phyloP scores from a whole-genome alignment of 73 alveolate species.

The Uronychia binucleata region DNA sequence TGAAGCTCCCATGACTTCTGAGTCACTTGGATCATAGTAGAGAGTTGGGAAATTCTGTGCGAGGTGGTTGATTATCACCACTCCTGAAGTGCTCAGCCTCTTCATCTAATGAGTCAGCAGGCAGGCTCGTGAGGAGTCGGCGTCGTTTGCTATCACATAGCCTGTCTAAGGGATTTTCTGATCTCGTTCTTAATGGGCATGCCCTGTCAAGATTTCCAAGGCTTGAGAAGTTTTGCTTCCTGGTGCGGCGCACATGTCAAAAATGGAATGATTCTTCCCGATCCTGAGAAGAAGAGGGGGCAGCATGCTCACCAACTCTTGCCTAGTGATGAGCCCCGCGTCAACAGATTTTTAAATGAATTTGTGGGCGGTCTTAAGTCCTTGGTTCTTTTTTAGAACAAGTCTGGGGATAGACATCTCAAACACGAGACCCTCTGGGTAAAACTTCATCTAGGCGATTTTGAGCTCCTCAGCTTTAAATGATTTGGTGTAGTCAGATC shows the following conservation, averaged over 20 bases:
- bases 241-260: constrained; percentile 99
- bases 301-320: constrained; percentile 97
- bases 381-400: constrained; percentile 82
- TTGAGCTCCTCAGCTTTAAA: constrained; percentile 53
- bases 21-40: constrained; percentile 20
- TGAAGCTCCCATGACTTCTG: not conserved
- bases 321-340: constrained; percentile 92
- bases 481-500: constrained; percentile 36
- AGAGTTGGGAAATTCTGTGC: constrained; percentile 93
- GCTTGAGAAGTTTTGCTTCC: constrained; percentile 98
- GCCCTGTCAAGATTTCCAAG: constrained; percentile 84
- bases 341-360: constrained; percentile 85
- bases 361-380: constrained; percentile 81
- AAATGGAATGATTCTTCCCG: constrained; percentile 69
- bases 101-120: constrained; percentile 94
- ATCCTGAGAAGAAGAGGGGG: constrained; percentile 96
- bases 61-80: constrained; percentile 86
- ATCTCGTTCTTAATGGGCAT: constrained; percentile 60
- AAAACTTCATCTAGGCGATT: constrained; percentile 54
- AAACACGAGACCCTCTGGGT: constrained; percentile 86
- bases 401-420: constrained; percentile 83
- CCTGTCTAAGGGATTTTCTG: constrained; percentile 68
- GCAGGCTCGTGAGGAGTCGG: constrained; percentile 92
- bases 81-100: constrained; percentile 87
- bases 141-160: constrained; percentile 95